Percentiles rank a stretch among this genome's conserved stretches.
Conservation (phyloP, 1,284 basidiomycete genomes). For the Fomitopsis schrenkii region DNA sequence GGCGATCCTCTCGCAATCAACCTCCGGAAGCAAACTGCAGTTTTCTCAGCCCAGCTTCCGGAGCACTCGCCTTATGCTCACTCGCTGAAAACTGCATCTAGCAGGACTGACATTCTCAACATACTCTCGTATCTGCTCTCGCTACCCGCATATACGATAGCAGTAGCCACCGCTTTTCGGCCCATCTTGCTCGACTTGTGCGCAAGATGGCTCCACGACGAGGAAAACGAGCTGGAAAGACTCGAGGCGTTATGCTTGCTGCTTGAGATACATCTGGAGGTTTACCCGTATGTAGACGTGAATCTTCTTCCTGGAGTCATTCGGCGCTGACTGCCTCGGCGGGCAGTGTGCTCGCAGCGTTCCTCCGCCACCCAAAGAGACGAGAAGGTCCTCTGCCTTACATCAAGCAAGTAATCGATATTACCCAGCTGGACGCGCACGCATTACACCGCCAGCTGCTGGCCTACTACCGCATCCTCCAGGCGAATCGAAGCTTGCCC, state of each 20-base stretch:
- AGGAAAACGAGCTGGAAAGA: slow-evolving; percentile 45
- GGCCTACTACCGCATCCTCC: slow-evolving; percentile 77
- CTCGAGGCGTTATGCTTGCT: slow-evolving; percentile 58
- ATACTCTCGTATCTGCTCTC: slow-evolving; percentile 28
- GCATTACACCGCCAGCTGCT: slow-evolving; percentile 68
- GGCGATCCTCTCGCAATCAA: slow-evolving; percentile 49
- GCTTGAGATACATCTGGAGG: slow-evolving; percentile 67
- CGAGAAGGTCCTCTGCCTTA: slow-evolving; percentile 54
- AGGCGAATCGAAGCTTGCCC: slow-evolving; percentile 68
- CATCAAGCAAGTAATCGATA: slow-evolving; percentile 28
- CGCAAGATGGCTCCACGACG: slow-evolving; percentile 60
- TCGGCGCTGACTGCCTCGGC: neutral
- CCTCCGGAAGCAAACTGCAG: slow-evolving; percentile 43
- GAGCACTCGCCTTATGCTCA: slow-evolving; percentile 30
- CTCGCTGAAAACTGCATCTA: slow-evolving; percentile 32
- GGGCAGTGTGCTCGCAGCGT: slow-evolving; percentile 16
- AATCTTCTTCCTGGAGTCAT: slow-evolving; percentile 2
- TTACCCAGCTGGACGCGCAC: slow-evolving; percentile 32
- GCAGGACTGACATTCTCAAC: slow-evolving; percentile 34
- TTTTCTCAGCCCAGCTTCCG: slow-evolving; percentile 39
- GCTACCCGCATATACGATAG: slow-evolving; percentile 48
- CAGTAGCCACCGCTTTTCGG: slow-evolving; percentile 55
- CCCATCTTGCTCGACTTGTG: slow-evolving; percentile 71
- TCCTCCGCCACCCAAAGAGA: slow-evolving; percentile 43
- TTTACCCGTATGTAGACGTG: slow-evolving; percentile 61